These are phyloP conservation scores for Calonectria naviculata DNA, from an alignment of 2,329 filamentous ascomycete species.

Conservation along the genomic window DNA sequence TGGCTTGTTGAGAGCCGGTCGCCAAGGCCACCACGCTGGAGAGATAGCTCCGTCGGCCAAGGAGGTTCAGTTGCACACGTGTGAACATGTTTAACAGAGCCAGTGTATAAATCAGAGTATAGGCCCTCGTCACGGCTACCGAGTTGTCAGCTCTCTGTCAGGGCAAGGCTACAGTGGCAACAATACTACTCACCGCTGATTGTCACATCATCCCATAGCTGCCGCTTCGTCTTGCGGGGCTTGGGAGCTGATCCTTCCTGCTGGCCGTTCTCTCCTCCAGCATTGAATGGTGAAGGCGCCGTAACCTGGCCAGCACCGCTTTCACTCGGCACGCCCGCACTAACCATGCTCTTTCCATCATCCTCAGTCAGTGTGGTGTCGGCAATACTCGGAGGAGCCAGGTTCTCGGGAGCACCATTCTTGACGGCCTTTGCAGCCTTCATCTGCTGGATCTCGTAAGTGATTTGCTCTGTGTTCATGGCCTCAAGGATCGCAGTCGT, in stretches of 20 bases:
- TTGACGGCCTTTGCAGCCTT: slow-evolving; percentile 76
- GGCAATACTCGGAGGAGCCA: slow-evolving; percentile 69
- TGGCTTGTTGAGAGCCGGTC: slow-evolving; percentile 76
- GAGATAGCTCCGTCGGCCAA: slow-evolving; percentile 94
- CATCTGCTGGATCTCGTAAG: slow-evolving; percentile 93
- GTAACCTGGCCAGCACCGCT: slow-evolving; percentile 83
- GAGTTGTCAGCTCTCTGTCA: slow-evolving; percentile 21
- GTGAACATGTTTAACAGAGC: slow-evolving; percentile 92
- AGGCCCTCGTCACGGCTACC: slow-evolving; percentile 86
- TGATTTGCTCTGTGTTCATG: slow-evolving; percentile 91
- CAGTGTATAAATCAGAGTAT: slow-evolving; percentile 92
- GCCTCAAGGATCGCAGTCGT: slow-evolving; percentile 89
- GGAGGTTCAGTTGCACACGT: slow-evolving; percentile 94
- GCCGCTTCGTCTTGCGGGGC: slow-evolving; percentile 81
- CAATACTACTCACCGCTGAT: slow-evolving; percentile 86
- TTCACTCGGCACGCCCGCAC: slow-evolving; percentile 80
- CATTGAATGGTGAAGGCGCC: slow-evolving; percentile 62
- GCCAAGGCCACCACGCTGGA: slow-evolving; percentile 95
- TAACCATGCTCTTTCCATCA: slow-evolving; percentile 80
- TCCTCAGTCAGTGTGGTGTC: slow-evolving; percentile 85
- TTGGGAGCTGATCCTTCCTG: slow-evolving; percentile 59
- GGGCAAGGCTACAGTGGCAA: not conserved
- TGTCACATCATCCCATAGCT: slow-evolving; percentile 97
- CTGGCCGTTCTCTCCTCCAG: slow-evolving; percentile 45
- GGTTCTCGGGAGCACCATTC: slow-evolving; percentile 63